Evolutionary conservation across 2,329 filamentous ascomycete genomes (phyloP), one percentile per base, ranked within the genome.

Genomic region (Parascedosporium putredinis): DNA sequence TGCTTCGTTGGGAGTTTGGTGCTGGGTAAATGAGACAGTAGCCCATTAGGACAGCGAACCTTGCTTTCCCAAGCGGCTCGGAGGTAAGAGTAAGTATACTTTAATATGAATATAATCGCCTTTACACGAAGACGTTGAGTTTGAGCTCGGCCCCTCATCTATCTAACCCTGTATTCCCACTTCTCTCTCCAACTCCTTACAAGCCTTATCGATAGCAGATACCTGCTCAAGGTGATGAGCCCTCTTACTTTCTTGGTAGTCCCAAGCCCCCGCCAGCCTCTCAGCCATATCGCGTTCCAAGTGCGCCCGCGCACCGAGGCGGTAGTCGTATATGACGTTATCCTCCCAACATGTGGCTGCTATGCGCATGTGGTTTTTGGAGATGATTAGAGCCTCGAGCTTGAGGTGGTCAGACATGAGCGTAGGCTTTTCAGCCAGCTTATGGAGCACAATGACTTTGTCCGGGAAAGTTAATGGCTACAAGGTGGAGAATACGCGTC

Each of bases 401-500:
- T 77, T 63, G 54, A 91, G 76, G 18, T 76, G 74, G 16, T 67
- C 59, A 0, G 67, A 64, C 2, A 55, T 55, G 18, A 59, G 53
- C 16, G 58, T 52, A 2, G 81, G 83, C 51, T 72, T 64, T 22
- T 66, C 63, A 2, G 74, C 67, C 10, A 95, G 75, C 62, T 84
- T 90, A 67, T 95, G 88, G 58, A 91, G 84, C 18, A 93, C 87
- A 0, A 85, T 88, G 54, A 95, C 79, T 45, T 78, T 76, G 64
- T 95, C 89, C 1, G 89, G 89, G 64, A 79, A 94, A 29, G 75
- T 83, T 78, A 95, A 84, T 14, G 89, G 88, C 86, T 88, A 55
- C 44, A 51, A 29, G 29, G 40, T n/a, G 16, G 33, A 29, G 16
- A 24, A 48, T 14, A 2, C 10, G 22, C 18, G 24, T 20, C 1